These are phyloP conservation scores for Cutaneotrichosporon spelunceum DNA, from an alignment of 1,284 basidiomycete genomes.

Conservation along the genomic window DNA sequence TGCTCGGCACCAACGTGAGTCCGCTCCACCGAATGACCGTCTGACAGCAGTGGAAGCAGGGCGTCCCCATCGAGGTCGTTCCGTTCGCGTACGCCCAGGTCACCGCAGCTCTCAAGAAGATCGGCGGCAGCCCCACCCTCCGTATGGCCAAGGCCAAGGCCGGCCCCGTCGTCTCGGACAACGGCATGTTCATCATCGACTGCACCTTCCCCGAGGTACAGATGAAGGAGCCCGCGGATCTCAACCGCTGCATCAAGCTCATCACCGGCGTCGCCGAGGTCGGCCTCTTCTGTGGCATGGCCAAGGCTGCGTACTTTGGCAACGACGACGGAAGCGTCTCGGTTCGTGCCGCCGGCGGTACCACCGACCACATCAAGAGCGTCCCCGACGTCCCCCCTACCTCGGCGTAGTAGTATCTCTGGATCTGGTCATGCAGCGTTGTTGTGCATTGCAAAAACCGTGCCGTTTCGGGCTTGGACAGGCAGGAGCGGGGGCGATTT, in stretches of 20 bases:
- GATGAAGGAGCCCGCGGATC: conserved; percentile 70
- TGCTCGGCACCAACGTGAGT: conserved; percentile 76
- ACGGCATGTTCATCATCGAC: conserved; percentile 93
- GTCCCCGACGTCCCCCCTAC: conserved; percentile 38
- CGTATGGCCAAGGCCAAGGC: conserved; percentile 66
- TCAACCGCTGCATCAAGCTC: conserved; percentile 73
- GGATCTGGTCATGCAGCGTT: background rate
- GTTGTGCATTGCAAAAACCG: background rate
- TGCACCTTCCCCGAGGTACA: conserved; percentile 72
- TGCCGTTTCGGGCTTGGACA: background rate
- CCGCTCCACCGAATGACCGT: background rate
- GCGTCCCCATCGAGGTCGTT: conserved; percentile 92
- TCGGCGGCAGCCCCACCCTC: conserved; percentile 60
- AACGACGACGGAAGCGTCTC: conserved; percentile 61
- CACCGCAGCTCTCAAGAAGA: conserved; percentile 62
- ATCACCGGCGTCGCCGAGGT: conserved; percentile 96
- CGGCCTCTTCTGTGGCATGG: conserved; percentile 89
- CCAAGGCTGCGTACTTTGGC: conserved; percentile 95
- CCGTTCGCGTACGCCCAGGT: conserved; percentile 94
- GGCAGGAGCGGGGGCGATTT: background rate
- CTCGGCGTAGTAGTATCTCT: conserved; percentile 3
- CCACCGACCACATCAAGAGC: conserved; percentile 39
- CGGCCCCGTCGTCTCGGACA: conserved; percentile 91
- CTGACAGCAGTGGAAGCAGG: conserved; percentile 67
- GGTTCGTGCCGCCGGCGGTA: conserved; percentile 46